These are phyloP conservation scores for Alnus rubra DNA, from an alignment of 306 rosid genomes.

Conservation along the genomic window DNA sequence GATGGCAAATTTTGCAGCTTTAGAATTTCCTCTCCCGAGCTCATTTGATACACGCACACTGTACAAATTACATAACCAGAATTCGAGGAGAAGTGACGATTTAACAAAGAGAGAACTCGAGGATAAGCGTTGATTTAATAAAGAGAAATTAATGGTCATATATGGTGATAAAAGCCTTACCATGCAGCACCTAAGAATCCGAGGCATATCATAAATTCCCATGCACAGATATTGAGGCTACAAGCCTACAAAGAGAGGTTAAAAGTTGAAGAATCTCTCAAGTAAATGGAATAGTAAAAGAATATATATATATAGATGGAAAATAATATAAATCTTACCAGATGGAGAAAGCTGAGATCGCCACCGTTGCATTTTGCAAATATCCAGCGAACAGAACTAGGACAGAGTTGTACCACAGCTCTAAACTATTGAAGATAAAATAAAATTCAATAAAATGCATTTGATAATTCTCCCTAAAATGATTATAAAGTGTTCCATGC, in stretches of 20 bases:
- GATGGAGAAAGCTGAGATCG: conserved; percentile 57
- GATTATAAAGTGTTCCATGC: no score
- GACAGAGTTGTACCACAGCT: conserved; percentile 56
- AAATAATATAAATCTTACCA: conserved; percentile 33
- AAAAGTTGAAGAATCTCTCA: not conserved
- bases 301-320: not conserved
- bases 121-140: no score
- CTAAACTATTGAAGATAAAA: conserved; percentile 37
- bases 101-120: no score
- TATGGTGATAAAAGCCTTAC: conserved; percentile 20
- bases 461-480: not conserved
- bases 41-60: conserved; percentile 67
- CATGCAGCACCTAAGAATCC: conserved; percentile 57
- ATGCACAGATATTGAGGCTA: conserved; percentile 60
- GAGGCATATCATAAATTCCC: conserved; percentile 63
- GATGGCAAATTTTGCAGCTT: conserved; percentile 53
- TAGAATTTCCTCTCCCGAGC: conserved; percentile 59
- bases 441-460: not conserved
- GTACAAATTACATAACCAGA: not conserved
- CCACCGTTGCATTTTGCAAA: conserved; percentile 50
- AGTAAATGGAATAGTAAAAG: conserved; percentile 12
- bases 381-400: conserved; percentile 51
- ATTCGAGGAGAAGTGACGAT: no score
- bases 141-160: no score
- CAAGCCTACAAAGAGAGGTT: not conserved